Conservation (phyloP, 108 stramenopile genomes). For the Skeletonema potamos region DNA sequence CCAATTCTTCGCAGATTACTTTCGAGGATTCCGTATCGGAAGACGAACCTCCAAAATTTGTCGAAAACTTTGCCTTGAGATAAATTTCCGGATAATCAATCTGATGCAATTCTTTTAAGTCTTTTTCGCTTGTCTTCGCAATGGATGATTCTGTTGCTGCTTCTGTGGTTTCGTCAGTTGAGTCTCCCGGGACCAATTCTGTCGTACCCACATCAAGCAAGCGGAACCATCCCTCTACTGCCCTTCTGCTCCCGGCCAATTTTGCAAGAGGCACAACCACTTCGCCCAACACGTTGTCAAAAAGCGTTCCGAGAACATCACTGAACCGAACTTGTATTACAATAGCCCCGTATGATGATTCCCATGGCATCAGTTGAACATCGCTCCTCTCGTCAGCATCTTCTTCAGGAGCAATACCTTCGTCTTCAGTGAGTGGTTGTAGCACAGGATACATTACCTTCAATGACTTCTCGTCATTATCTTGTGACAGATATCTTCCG, state of each 20-base stretch:
- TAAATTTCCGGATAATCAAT: slow-evolving; percentile 39
- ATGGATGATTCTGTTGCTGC: slow-evolving; percentile 30
- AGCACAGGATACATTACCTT: slow-evolving; percentile 60
- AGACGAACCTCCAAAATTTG: neutral
- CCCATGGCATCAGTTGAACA: slow-evolving; percentile 61
- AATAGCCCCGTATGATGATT: slow-evolving; percentile 60
- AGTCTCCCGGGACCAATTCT: slow-evolving; percentile 37
- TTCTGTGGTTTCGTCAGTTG: slow-evolving; percentile 23
- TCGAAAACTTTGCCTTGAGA: slow-evolving; percentile 39
- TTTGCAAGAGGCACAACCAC: slow-evolving; percentile 72
- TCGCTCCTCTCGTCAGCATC: neutral
- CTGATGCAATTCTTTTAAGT: neutral
- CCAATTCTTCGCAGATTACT: slow-evolving; percentile 58
- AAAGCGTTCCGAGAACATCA: slow-evolving; percentile 61
- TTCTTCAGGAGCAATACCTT: slow-evolving; percentile 6
- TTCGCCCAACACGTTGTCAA: slow-evolving; percentile 74
- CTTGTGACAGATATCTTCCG: slow-evolving; percentile 6
- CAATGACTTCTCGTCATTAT: neutral
- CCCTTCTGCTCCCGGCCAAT: slow-evolving; percentile 46
- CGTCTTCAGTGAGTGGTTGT: slow-evolving; percentile 48
- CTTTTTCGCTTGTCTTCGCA: slow-evolving; percentile 1
- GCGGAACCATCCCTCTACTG: slow-evolving; percentile 77
- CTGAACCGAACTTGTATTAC: slow-evolving; percentile 70
- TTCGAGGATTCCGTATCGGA: slow-evolving; percentile 30
- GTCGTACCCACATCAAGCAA: slow-evolving; percentile 60